Conservation (phyloP, 169 alveolate species). For the Neospora caninum region DNA sequence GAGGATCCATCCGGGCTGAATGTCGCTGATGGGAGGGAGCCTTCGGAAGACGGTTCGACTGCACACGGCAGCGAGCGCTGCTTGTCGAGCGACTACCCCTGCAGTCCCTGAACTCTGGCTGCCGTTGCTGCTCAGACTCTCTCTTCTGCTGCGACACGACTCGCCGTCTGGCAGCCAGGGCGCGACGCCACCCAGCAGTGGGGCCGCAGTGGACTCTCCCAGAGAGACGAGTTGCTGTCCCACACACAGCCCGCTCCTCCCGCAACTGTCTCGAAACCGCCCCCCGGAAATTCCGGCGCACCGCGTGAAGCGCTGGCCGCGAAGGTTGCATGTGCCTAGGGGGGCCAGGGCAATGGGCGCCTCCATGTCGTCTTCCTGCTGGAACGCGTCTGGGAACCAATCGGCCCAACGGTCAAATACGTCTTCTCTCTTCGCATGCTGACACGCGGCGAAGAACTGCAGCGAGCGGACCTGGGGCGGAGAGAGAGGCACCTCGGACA, state of each 20-base stretch:
- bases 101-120: not conserved
- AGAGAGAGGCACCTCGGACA: constrained; percentile 13
- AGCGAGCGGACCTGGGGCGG: not conserved
- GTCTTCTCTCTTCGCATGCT: not conserved
- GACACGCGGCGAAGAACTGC: not conserved
- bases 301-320: constrained; percentile 34
- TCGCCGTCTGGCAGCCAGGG: not conserved
- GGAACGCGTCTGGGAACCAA: not conserved
- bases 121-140: constrained; percentile 10
- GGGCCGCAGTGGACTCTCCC: not conserved
- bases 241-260: not conserved
- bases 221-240: not conserved
- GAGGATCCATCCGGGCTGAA: constrained; percentile 33
- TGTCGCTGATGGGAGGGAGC: constrained; percentile 15
- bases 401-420: not conserved
- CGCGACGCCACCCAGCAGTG: not conserved
- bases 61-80: constrained; percentile 10
- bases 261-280: not conserved
- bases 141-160: not conserved
- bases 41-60: not conserved
- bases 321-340: constrained; percentile 17
- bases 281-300: not conserved
- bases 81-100: not conserved
- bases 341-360: not conserved
- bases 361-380: not conserved